Conservation (phyloP, 768 basidiomycete species). For the Xerocomus potaroensis region DNA sequence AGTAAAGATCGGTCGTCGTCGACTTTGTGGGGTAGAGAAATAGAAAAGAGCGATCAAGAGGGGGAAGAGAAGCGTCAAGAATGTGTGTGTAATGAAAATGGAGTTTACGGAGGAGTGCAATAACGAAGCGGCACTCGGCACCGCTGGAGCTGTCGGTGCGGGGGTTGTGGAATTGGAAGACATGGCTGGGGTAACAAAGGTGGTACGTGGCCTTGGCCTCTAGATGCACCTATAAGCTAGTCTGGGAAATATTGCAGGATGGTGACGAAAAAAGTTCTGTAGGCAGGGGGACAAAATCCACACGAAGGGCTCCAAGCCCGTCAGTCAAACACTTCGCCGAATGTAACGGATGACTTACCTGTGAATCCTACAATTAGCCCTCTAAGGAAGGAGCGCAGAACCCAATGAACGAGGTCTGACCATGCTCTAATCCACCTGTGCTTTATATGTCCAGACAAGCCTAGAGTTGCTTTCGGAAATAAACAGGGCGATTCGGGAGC, state of each 20-base stretch:
- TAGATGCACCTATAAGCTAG: neutral
- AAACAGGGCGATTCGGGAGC: neutral
- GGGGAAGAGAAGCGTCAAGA: constrained; percentile 29
- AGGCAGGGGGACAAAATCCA: neutral
- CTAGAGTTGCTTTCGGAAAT: neutral
- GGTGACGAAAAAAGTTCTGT: neutral
- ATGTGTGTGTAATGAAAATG: constrained; percentile 29
- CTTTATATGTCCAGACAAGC: neutral
- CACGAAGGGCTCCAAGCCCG: neutral
- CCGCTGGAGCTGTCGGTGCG: neutral
- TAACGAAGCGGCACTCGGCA: neutral
- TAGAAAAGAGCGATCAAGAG: constrained; percentile 30
- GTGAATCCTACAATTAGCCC: too few relatives aligned
- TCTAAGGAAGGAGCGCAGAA: too few relatives aligned
- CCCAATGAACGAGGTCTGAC: too few relatives aligned
- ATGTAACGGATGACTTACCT: too few relatives aligned
- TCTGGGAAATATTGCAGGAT: too few relatives aligned
- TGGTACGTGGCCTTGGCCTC: neutral
- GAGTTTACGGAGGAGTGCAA: constrained; percentile 21
- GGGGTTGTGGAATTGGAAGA: constrained; percentile 11
- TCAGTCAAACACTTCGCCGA: too few relatives aligned
- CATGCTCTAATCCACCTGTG: neutral
- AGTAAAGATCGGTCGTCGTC: constrained; percentile 26
- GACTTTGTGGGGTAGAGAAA: constrained; percentile 25
- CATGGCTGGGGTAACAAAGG: constrained; percentile 4